Conservation (phyloP, 805 yeast genomes). For the Diddensiella transvaalensis region DNA sequence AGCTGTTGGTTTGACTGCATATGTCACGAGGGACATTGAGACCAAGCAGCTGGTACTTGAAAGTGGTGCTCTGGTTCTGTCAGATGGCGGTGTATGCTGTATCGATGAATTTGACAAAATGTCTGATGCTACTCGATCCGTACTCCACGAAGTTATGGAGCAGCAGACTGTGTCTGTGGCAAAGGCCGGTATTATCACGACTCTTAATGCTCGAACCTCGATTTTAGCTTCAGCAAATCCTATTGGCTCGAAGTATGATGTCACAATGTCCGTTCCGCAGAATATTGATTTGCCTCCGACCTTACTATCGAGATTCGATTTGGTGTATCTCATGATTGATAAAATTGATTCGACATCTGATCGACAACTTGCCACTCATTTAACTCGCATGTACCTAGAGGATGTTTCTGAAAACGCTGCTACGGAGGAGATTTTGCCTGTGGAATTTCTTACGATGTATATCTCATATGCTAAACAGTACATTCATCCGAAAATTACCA, state of each 20-base stretch:
- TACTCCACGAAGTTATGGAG: slow-evolving; percentile 98
- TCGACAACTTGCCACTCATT: slow-evolving; percentile 81
- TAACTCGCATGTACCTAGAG: slow-evolving; percentile 87
- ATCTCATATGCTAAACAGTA: slow-evolving; percentile 93
- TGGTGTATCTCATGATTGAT: slow-evolving; percentile 88
- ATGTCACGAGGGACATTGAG: slow-evolving; percentile 89
- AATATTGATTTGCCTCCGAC: slow-evolving; percentile 98
- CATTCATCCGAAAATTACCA: slow-evolving; percentile 72
- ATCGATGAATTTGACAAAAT: slow-evolving; percentile 98
- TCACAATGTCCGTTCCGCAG: slow-evolving; percentile 89
- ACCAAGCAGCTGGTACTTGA: slow-evolving; percentile 91
- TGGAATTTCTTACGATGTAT: slow-evolving; percentile 81
- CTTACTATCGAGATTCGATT: slow-evolving; percentile 86
- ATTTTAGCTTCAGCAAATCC: slow-evolving; percentile 97
- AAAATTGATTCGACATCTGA: slow-evolving; percentile 85
- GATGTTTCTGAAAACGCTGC: slow-evolving; percentile 77
- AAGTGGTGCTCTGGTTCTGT: slow-evolving; percentile 91
- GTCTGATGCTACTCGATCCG: slow-evolving; percentile 92
- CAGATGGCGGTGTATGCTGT: slow-evolving; percentile 98
- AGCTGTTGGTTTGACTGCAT: slow-evolving; percentile 98
- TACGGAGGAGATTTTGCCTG: slow-evolving; percentile 66
- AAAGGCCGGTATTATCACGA: slow-evolving; percentile 96
- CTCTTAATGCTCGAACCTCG: slow-evolving; percentile 93
- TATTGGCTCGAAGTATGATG: slow-evolving; percentile 90
- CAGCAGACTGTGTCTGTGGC: slow-evolving; percentile 98